These are phyloP conservation scores for Mycena rosella DNA, from an alignment of 768 basidiomycete species.

Conservation along the genomic window DNA sequence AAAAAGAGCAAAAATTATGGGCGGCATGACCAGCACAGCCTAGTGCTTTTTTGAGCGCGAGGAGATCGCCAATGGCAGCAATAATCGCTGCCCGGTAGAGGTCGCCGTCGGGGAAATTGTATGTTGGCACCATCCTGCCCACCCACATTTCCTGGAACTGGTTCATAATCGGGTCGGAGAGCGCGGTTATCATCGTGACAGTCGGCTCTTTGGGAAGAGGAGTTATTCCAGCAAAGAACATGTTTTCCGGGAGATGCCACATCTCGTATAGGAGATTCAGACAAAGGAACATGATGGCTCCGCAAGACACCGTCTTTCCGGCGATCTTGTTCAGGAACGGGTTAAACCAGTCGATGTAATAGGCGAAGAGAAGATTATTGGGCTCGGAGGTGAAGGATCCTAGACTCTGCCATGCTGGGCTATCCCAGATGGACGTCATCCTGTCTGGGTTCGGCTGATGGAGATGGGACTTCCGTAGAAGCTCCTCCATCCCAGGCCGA, in stretches of 20 bases:
- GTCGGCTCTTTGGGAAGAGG: slow-evolving; percentile 35
- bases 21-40: slow-evolving; percentile 30
- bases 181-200: slow-evolving; percentile 19
- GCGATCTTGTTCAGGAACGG: slow-evolving; percentile 36
- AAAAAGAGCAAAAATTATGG: slow-evolving; percentile 37
- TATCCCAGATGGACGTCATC: slow-evolving; percentile 31
- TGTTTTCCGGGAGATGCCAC: slow-evolving; percentile 37
- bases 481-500: slow-evolving; percentile 30
- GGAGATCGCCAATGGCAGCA: slow-evolving; percentile 34
- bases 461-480: slow-evolving; percentile 21
- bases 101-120: slow-evolving; percentile 29
- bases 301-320: slow-evolving; percentile 29
- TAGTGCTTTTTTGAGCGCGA: slow-evolving; percentile 32
- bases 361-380: slow-evolving; percentile 25
- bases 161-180: not conserved
- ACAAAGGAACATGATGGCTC: slow-evolving; percentile 38
- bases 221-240: slow-evolving; percentile 37
- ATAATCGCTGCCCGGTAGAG: slow-evolving; percentile 27
- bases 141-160: slow-evolving; percentile 27
- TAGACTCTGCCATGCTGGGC: slow-evolving; percentile 29
- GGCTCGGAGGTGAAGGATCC: slow-evolving; percentile 23
- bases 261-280: slow-evolving; percentile 40
- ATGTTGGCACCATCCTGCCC: slow-evolving; percentile 26
- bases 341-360: slow-evolving; percentile 39
- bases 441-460: slow-evolving; percentile 16